Percentiles rank a stretch among this genome's conserved stretches.
These are phyloP conservation scores for Hymenoscyphus occultus DNA, from an alignment of 2,329 filamentous ascomycete species.

Conservation along the genomic window DNA sequence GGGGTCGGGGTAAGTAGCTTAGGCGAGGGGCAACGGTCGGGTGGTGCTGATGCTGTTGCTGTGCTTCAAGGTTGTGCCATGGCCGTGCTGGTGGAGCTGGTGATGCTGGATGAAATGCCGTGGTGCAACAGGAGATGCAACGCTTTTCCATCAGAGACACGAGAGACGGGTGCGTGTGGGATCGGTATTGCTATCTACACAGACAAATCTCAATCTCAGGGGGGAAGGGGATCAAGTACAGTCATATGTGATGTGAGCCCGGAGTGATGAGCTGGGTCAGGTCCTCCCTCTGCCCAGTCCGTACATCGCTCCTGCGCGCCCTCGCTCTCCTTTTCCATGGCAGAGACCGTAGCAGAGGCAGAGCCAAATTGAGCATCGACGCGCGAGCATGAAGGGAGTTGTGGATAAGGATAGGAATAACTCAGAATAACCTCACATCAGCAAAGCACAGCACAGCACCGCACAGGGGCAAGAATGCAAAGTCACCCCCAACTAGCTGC, in stretches of 20 bases:
- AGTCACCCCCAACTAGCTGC: not conserved
- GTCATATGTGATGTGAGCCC: slow-evolving; percentile 9
- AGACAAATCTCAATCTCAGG: not conserved
- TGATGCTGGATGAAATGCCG: not conserved
- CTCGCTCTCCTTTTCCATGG: not conserved
- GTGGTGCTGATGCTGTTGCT: not conserved
- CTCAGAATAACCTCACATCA: not conserved
- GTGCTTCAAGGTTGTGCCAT: not conserved
- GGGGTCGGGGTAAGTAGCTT: not conserved
- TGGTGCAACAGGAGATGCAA: slow-evolving; percentile 2
- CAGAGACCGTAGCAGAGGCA: too few relatives aligned
- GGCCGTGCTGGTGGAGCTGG: not conserved
- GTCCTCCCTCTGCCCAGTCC: not conserved
- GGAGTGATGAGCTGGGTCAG: not conserved
- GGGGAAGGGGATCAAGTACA: slow-evolving; percentile 2
- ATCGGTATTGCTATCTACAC: not conserved
- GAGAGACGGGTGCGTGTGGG: not conserved
- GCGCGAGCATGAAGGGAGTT: not conserved
- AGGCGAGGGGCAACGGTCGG: not conserved
- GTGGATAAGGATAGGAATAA: not conserved
- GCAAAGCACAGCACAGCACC: not conserved
- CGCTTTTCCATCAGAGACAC: not conserved
- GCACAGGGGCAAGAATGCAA: not conserved
- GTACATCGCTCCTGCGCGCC: not conserved
- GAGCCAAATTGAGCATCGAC: not conserved